phyloP scores from a whole-genome alignment of 352 stramenopile species.

The Globisporangium mamillatum region DNA sequence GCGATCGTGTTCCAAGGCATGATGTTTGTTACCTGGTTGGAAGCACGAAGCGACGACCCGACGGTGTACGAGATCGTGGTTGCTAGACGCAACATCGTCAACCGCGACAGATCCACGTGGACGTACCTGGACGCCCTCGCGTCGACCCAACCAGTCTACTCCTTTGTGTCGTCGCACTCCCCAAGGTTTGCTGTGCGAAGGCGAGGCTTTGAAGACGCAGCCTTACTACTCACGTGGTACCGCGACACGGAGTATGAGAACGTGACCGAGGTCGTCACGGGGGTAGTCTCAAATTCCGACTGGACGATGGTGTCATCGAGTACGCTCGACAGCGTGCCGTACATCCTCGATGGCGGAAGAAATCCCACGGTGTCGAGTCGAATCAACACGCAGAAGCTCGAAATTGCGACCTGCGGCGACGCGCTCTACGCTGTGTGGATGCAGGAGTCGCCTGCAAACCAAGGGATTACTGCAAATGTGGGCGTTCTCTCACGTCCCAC shows the following conservation, averaged over 20 bases:
- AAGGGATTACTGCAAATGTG: constrained; percentile 3
- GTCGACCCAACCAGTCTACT: constrained; percentile 21
- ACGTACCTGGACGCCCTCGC: constrained; percentile 36
- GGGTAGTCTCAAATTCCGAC: constrained; percentile 31
- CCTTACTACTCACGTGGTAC: constrained; percentile 52
- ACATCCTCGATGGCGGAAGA: background rate
- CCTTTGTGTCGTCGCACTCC: constrained; percentile 44
- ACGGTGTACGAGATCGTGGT: constrained; percentile 51
- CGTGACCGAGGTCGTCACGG: constrained; percentile 44
- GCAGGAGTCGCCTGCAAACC: background rate
- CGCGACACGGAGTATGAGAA: constrained; percentile 39
- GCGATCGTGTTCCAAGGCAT: constrained; percentile 43
- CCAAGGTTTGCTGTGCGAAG: constrained; percentile 43
- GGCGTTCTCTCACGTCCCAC: constrained; percentile 16
- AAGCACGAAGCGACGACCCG: constrained; percentile 29
- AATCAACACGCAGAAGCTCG: constrained; percentile 6
- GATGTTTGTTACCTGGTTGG: constrained; percentile 64
- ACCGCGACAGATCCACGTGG: constrained; percentile 55
- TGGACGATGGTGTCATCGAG: constrained; percentile 37
- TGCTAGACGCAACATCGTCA: constrained; percentile 45
- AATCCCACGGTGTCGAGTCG: background rate
- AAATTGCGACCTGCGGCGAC: constrained; percentile 16
- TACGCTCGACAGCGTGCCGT: constrained; percentile 25
- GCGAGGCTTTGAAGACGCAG: constrained; percentile 49
- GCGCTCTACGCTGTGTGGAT: constrained; percentile 20